Base-by-base conservation (phyloP, 768 basidiomycete species). In the Agrocybe pediades region DNA sequence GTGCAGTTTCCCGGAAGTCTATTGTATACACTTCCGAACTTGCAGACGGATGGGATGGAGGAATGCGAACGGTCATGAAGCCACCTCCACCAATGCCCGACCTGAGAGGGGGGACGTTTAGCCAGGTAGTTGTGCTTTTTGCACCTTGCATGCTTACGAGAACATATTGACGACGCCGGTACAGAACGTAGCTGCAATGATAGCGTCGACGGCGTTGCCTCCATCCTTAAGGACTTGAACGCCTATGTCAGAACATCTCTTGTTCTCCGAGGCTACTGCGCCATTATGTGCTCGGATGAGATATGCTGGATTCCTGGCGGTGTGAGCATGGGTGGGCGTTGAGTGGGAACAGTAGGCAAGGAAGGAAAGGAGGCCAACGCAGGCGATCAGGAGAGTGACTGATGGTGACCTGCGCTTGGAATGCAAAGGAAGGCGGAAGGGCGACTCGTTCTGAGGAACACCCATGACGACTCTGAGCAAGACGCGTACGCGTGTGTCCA, bases 121-220 rank as follows among this genome's bases (percentile, higher is more conserved):
- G 11, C 59, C 54, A 36, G 13, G 44, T n/a, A 19, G 26, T 17
- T 15, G 5, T 42, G 36, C n/a, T 13, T 19, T 19, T 29, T 40
- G 16, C 30, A 56, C 60, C 7, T 5, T 30, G 4, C 3, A 79
- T 84, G 65, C 63, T 39, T 41, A 94, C 80, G 91, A 92, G 67
- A 95, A 97, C 86, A 92, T 92, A 68, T 94, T 95, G 46, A 93
- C 83, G 2, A 91, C 87, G 5, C 90, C 89, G 27, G 74, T 74
- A 65, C 96, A 98, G 21, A 98, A 74, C 0, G 87, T 84, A 0
- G 90, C 80, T 19, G 85, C 82, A 49, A 98, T 84, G 0, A 85
- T 88, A 0, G 96, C 87, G 59, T 98, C 96, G 15, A 96, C 84
- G 0, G 95, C 95, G 62, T 90, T 95, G 16, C 96, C 96, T 23